Evolutionary conservation across 306 rosid genomes (phyloP), one percentile per base, ranked within the genome.

Genomic region (Vigna trinervia): DNA sequence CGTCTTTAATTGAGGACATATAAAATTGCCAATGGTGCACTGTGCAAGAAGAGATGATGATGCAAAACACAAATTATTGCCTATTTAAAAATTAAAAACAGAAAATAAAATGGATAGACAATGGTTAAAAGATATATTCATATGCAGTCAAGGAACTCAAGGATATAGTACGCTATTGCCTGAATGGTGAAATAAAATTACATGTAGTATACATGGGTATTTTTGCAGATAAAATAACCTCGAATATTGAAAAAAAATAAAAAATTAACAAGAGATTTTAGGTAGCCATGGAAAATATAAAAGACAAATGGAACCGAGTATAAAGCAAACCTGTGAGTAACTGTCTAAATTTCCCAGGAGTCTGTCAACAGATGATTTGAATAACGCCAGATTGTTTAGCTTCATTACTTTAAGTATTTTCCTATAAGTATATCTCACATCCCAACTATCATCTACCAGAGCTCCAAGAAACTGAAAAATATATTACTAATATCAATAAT

Each of bases 391-490:
- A 87, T 69, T 53, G 20, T 75, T 87, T 64, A 92, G 92, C 90
- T 86, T 92, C 70, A 73, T 86, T 73, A 83, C 36, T 82, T 83
- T 90, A 77, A 90, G 88, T 76, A 89, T 83, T 82, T 87, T 88
- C 91, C 91, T 86, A 6, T 77, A 82, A 15, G 85, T 81, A 76
- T 41, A 80, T 89, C 97, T 92, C 76, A 92, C 82, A 17, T 78
- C 80, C 45, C 48, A 64, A 80, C 75, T 74, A 62, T 71, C 79
- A 85, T 92, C 93, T 66, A 65, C 78, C 53, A 89, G 77, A 80
- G 89, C 84, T 75, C 90, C 87, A 67, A 92, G 95, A 89, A 94
- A 90, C 97, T 94, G 91, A 78, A 87, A 82, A 45, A 45, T 26
- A 73, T 36, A 30, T 62, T 43, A 54, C 67, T 51, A 53, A 43